phyloP scores from a whole-genome alignment of 768 basidiomycete genomes.

The Russula lepida region DNA sequence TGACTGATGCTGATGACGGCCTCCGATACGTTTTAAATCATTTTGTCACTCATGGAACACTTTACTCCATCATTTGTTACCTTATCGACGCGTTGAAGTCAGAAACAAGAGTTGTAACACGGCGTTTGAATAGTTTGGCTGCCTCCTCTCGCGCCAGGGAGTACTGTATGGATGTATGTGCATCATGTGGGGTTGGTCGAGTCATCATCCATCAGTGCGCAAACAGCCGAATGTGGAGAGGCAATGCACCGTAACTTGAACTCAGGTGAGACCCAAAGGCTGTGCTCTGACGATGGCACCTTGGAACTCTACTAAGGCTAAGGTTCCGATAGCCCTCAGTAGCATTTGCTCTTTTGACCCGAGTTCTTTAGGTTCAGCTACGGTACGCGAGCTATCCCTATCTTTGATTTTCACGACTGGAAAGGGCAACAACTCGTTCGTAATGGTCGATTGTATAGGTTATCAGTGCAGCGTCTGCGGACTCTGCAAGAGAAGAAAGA shows the following conservation, averaged over 20 bases:
- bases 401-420: background rate
- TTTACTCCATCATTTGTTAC: background rate
- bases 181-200: background rate
- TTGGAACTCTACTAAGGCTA: constrained; percentile 59
- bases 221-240: constrained; percentile 1
- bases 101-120: background rate
- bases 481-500: constrained; percentile 90
- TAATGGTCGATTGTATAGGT: constrained; percentile 32
- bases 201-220: background rate
- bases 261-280: too few species aligned
- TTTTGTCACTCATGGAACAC: background rate
- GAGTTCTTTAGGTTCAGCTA: constrained; percentile 36
- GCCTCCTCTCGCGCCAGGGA: background rate
- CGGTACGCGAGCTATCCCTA: constrained; percentile 28
- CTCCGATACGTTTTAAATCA: background rate
- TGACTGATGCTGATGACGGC: background rate
- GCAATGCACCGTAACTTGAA: background rate
- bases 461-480: constrained; percentile 78
- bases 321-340: constrained; percentile 29
- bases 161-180: background rate
- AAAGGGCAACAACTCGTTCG: background rate
- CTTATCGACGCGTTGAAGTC: background rate
- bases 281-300: constrained; percentile 32
- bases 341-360: background rate
- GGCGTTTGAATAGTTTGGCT: background rate